Evolutionary conservation across 2,329 filamentous ascomycete species (phyloP).

Genomic region (Botrytis squamosa): DNA sequence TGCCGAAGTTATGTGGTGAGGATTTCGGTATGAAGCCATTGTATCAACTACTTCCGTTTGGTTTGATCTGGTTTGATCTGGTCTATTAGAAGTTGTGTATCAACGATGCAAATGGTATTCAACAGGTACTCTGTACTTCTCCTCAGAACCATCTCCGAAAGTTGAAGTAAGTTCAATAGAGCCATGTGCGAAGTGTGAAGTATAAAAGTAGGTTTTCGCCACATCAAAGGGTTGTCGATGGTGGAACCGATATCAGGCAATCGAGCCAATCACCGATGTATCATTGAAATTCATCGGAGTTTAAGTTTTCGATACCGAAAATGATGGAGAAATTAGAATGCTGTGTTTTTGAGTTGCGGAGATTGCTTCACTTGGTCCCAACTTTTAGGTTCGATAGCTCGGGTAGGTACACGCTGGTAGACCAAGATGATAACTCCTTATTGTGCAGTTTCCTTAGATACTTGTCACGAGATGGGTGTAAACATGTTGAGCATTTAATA

Average conservation of each 20-base stretch:
- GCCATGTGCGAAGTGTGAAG: not conserved
- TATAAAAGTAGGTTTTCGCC: not conserved
- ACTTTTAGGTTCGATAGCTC: not conserved
- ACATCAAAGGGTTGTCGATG: not conserved
- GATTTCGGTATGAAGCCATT: not conserved
- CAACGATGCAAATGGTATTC: not conserved
- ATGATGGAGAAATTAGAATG: slow-evolving; percentile 14
- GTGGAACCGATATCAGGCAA: not conserved
- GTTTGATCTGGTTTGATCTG: too few relatives aligned
- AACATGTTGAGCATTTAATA: not conserved
- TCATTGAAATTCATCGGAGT: not conserved
- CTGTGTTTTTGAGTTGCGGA: not conserved
- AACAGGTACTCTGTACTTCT: not conserved
- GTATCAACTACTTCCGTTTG: not conserved
- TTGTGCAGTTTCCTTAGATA: not conserved
- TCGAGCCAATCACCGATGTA: not conserved
- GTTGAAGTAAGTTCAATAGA: not conserved
- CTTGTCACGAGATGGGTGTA: not conserved
- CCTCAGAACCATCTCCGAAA: too few relatives aligned
- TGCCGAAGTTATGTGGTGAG: not conserved
- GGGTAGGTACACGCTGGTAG: not conserved
- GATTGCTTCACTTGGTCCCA: not conserved
- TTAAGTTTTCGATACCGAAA: slow-evolving; percentile 11
- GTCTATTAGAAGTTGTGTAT: not conserved
- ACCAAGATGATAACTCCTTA: not conserved